phyloP scores from a whole-genome alignment of 2,329 filamentous ascomycete species.

The Fusarium tuaranense region DNA sequence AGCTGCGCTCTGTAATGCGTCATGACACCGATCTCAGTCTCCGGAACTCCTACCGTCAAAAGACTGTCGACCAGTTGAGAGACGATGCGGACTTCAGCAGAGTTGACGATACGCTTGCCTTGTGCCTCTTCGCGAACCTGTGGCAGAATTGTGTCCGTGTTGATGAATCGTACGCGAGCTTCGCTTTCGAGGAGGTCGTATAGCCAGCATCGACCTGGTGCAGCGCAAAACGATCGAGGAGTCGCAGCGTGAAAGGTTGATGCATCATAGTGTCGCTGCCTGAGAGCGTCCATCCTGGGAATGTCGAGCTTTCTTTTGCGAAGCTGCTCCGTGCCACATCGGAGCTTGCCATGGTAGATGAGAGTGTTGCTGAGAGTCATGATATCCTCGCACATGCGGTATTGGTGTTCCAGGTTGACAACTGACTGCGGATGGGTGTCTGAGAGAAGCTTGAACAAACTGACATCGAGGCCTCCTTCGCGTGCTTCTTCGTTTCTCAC shows the following conservation, averaged over 20 bases:
- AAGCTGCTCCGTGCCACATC: conserved; percentile 85
- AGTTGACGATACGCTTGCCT: conserved; percentile 90
- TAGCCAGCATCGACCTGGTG: conserved; percentile 77
- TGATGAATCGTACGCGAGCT: conserved; percentile 85
- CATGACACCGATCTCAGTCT: conserved; percentile 89
- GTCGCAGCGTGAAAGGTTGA: conserved; percentile 55
- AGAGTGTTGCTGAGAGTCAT: conserved; percentile 94
- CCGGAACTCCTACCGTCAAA: conserved; percentile 78
- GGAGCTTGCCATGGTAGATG: conserved; percentile 91
- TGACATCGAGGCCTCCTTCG: conserved; percentile 88
- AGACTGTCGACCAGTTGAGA: conserved; percentile 85
- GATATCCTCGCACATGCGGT: conserved; percentile 97
- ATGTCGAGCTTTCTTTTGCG: conserved; percentile 76
- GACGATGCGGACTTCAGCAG: conserved; percentile 81
- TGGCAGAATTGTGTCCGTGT: conserved; percentile 81
- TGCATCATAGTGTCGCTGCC: conserved; percentile 68
- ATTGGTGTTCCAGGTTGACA: conserved; percentile 93
- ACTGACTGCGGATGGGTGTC: conserved; percentile 89
- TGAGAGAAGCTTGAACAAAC: conserved; percentile 92
- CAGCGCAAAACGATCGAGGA: conserved; percentile 67
- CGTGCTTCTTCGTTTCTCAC: conserved; percentile 93
- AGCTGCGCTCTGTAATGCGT: conserved; percentile 97
- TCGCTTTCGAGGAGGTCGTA: conserved; percentile 75
- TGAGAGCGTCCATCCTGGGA: conserved; percentile 72
- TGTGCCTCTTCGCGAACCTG: conserved; percentile 77